Percentiles rank a stretch among this genome's conserved stretches.
These are phyloP conservation scores for Xanthoconium purpureum DNA, from an alignment of 768 basidiomycete species.

Conservation along the genomic window DNA sequence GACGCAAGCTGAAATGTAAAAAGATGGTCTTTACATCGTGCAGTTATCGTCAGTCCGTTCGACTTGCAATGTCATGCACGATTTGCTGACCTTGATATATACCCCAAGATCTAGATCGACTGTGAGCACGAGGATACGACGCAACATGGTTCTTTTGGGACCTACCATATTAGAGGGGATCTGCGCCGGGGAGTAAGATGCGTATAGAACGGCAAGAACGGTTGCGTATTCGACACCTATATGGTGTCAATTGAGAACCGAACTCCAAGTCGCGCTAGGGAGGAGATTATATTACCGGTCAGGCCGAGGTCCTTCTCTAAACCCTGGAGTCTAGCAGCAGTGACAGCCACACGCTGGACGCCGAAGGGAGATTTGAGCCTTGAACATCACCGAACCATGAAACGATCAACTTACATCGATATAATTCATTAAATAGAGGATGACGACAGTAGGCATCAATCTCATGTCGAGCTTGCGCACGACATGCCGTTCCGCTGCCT, in stretches of 20 bases:
- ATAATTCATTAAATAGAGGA: conserved; percentile 28
- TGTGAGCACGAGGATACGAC: neutral
- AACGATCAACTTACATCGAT: conserved; percentile 18
- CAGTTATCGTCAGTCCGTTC: neutral
- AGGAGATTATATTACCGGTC: conserved; percentile 18
- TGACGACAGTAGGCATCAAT: conserved; percentile 26
- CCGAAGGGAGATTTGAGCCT: neutral
- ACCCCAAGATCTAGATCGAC: conserved; percentile 47
- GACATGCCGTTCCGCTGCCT: conserved; percentile 21
- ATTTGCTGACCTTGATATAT: conserved; percentile 44
- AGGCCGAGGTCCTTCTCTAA: conserved; percentile 38
- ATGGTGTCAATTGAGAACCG: neutral
- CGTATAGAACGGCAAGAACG: conserved; percentile 52
- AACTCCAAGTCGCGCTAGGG: too few relatives aligned
- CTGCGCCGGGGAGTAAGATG: conserved; percentile 60
- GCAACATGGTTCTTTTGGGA: neutral
- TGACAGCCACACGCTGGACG: conserved; percentile 36
- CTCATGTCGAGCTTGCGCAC: conserved; percentile 28
- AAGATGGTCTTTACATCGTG: conserved; percentile 46
- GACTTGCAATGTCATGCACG: neutral
- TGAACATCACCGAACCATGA: neutral
- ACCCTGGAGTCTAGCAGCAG: conserved; percentile 39
- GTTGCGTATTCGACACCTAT: conserved; percentile 52
- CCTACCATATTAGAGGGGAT: conserved; percentile 68
- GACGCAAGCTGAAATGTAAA: conserved; percentile 59